Base-by-base conservation (phyloP, 2,329 filamentous ascomycete genomes). In the Diaporthe nobilis region DNA sequence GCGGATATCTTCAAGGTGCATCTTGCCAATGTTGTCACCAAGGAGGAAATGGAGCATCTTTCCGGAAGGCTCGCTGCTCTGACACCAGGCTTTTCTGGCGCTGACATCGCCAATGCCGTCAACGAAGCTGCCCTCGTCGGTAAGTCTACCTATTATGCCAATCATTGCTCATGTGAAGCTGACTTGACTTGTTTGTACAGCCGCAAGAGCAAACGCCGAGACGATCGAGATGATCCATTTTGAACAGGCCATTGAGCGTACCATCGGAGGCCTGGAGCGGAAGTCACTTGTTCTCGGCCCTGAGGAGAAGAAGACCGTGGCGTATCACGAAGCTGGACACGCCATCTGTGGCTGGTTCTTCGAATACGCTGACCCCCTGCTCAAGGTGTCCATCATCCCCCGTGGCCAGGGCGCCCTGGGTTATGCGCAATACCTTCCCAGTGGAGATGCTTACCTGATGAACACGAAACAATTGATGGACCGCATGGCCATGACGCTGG, bases 301-400 rank as follows among this genome's bases (percentile, higher is more conserved):
- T 1, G 92, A 95, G 80, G 97, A 99, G 88, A 98, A 96, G 89
- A 91, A 89, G 80, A 94, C 92, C 0, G 83, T 85, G 28, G 83
- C 83, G 4, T 85, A 85, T 80, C 83, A 85, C 80, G 97, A 99
- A 87, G 97, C 97, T 47, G 97, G 97, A 75, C 97, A 99, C 85
- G 97, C 97, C 78, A 98, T 99, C 83, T 99, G 97, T 84, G 97
- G 97, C 75, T 99, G 97, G 97, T 99, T 94, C 88, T 94, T 99
- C 87, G 92, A 95, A 85, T 95, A 94, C 84, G 97, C 97, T n/a
- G 97, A 99, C 82, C 97, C 97, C 25, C 91, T 99, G 5, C 93
- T 99, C 76, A 99, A 99, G 87, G 97, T 99, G 60, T 98, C 96
- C 75, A 99, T 99, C 85, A 98, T 99, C 81, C 97, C 97, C 25